These are phyloP conservation scores for Aspergillus bertholletiae DNA, from an alignment of 495 filamentous ascomycete genomes.

Conservation along the genomic window DNA sequence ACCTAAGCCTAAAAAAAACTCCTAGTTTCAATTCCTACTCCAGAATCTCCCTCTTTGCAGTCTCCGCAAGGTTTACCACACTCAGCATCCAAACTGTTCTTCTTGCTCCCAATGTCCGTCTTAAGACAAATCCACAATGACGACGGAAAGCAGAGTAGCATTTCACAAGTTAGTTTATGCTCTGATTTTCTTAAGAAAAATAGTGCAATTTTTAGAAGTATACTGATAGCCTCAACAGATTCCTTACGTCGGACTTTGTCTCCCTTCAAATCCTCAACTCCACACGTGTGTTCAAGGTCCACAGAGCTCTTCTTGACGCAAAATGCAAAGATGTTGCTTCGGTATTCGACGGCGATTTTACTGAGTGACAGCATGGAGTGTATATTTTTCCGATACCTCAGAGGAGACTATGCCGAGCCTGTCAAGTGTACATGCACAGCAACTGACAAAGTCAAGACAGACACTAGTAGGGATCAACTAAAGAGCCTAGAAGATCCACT, in stretches of 20 bases:
- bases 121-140: background rate
- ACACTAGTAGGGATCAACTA: background rate
- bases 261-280: background rate
- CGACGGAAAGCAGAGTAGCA: background rate
- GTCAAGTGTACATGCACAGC: too few relatives aligned
- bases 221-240: background rate
- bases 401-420: slow-evolving; percentile 2
- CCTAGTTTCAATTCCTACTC: too few relatives aligned
- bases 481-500: background rate
- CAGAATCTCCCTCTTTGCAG: too few relatives aligned
- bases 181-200: too few relatives aligned
- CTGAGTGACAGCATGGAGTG: background rate
- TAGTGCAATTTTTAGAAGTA: background rate
- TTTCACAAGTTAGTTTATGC: background rate
- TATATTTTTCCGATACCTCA: background rate
- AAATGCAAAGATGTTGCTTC: background rate
- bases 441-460: too few relatives aligned
- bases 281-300: background rate
- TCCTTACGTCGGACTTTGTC: background rate
- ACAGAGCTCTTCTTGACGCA: background rate
- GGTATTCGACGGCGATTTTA: background rate
- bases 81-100: background rate
- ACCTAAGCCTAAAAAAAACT: too few relatives aligned
- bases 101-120: background rate
- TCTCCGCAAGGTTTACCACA: too few relatives aligned